Evolutionary conservation across 2,329 filamentous ascomycete genomes (phyloP).

Genomic region (Penicillium psychrosexuale): DNA sequence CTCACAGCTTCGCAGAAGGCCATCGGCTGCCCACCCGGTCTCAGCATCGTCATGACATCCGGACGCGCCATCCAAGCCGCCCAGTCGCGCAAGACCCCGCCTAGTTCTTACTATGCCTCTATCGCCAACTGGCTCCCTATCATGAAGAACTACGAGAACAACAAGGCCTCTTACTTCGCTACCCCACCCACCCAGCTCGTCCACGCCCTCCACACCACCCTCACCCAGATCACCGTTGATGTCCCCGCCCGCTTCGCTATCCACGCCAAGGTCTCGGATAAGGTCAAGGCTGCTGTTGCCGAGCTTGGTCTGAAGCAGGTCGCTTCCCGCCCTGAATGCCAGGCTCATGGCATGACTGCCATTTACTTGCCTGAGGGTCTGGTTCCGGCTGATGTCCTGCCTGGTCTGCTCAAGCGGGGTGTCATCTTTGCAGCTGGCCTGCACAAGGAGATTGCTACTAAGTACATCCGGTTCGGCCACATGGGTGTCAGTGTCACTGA

Average conservation of each 20-base stretch:
- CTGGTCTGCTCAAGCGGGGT: constrained; percentile 78
- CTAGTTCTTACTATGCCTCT: constrained; percentile 87
- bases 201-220: constrained; percentile 83
- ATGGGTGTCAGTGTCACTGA: constrained; percentile 95
- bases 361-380: constrained; percentile 89
- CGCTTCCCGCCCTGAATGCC: constrained; percentile 78
- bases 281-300: constrained; percentile 77
- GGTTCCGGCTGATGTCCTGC: constrained; percentile 76
- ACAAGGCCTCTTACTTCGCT: constrained; percentile 97
- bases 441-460: constrained; percentile 90
- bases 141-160: constrained; percentile 98
- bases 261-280: constrained; percentile 75
- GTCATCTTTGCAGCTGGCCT: constrained; percentile 93
- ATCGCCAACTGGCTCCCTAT: constrained; percentile 98
- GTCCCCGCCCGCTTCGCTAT: constrained; percentile 78
- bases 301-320: constrained; percentile 85
- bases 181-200: constrained; percentile 93
- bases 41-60: constrained; percentile 93
- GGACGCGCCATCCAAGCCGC: constrained; percentile 79
- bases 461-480: constrained; percentile 94
- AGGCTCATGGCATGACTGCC: constrained; percentile 96
- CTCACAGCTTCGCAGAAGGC: constrained; percentile 95
- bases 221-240: constrained; percentile 76
- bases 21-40: constrained; percentile 88
- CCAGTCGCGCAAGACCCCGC: constrained; percentile 74